phyloP scores from a whole-genome alignment of 2,329 filamentous ascomycete species.

The Diaporthe destruens region DNA sequence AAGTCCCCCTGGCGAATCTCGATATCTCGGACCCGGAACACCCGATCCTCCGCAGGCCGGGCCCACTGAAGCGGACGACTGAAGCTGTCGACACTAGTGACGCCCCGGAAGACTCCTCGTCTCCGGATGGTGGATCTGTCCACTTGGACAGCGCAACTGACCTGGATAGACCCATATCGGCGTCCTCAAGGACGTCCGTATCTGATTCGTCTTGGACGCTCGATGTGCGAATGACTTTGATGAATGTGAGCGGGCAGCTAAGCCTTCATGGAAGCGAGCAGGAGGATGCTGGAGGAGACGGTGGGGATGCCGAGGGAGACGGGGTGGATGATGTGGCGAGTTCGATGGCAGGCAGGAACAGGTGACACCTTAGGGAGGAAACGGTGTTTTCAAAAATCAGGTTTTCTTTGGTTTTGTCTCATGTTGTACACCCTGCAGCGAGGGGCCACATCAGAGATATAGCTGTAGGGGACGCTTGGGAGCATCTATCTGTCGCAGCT shows the following conservation, averaged over 20 bases:
- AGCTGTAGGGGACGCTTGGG: too few species aligned
- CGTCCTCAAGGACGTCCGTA: neutral
- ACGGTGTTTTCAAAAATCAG: too few species aligned
- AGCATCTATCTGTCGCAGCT: too few species aligned
- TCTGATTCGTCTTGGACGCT: neutral
- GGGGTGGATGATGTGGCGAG: too few species aligned
- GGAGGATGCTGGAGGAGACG: neutral
- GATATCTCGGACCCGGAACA: conserved; percentile 12
- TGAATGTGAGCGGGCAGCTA: neutral
- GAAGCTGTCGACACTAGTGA: neutral
- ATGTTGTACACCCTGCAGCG: too few species aligned
- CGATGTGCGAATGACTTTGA: neutral
- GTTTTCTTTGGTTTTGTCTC: too few species aligned
- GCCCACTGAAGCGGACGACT: neutral
- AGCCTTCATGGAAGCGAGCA: neutral
- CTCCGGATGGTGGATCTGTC: neutral
- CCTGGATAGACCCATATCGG: neutral
- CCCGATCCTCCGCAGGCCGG: neutral
- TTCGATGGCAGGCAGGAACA: too few species aligned
- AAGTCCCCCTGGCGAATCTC: neutral
- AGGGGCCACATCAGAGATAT: too few species aligned
- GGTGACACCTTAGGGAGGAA: too few species aligned
- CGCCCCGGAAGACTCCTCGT: neutral
- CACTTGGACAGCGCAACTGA: neutral
- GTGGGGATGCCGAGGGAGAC: neutral